phyloP scores from a whole-genome alignment of 306 rosid genomes.

The Heteromeles arbutifolia region DNA sequence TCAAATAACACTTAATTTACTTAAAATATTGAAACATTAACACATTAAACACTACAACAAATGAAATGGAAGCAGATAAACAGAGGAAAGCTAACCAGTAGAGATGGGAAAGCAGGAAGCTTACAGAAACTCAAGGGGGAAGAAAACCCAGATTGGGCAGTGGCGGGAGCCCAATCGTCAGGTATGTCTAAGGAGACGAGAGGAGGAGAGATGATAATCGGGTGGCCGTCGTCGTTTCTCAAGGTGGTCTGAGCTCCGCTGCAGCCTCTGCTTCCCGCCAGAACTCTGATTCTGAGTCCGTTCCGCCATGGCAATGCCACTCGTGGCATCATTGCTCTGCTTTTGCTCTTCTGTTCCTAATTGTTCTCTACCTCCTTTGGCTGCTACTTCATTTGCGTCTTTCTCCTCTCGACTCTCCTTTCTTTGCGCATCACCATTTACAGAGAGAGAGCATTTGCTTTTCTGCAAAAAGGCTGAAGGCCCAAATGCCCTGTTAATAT shows the following conservation, averaged over 20 bases:
- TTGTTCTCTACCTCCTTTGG: not conserved
- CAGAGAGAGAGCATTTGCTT: not conserved
- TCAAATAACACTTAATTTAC: not conserved
- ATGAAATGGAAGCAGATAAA: not conserved
- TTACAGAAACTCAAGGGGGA: conserved; percentile 31
- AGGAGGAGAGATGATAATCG: conserved; percentile 63
- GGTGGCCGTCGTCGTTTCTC: conserved; percentile 8
- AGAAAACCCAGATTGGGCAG: conserved; percentile 19
- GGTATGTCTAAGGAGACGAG: conserved; percentile 70
- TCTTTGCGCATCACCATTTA: not conserved
- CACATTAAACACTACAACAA: not conserved
- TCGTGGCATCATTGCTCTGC: conserved; percentile 24
- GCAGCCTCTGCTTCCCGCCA: conserved; percentile 29
- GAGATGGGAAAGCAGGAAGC: conserved; percentile 11
- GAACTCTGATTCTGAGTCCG: conserved; percentile 27
- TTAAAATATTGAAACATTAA: not conserved
- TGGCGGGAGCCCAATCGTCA: conserved; percentile 52
- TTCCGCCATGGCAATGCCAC: conserved; percentile 29
- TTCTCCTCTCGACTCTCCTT: not conserved
- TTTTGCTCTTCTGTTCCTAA: no score
- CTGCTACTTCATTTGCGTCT: not conserved
- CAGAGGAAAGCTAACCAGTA: not conserved
- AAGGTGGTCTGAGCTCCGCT: conserved; percentile 22
- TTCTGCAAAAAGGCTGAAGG: not conserved
- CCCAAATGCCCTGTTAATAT: not conserved